Evolutionary conservation across 1,284 basidiomycete genomes (phyloP), one percentile per base, ranked within the genome.

Genomic region (Cryptococcus sp.): DNA sequence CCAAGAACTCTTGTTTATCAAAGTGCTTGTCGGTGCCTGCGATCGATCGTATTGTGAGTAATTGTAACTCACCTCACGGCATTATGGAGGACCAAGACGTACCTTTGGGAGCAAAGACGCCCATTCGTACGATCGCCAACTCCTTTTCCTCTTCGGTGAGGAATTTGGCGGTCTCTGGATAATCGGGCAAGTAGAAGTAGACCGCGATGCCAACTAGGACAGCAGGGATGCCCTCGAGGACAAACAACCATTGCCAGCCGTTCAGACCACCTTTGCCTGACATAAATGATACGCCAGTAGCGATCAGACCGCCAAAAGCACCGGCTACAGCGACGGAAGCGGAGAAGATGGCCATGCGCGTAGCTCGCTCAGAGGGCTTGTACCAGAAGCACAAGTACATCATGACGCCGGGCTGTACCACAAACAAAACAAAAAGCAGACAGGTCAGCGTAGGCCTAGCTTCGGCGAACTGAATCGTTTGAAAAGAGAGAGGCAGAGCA

Each of bases 61-160:
- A 7, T 8, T 29, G 13, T n/a, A 17, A 3, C 17, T 34, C 23
- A 22, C n/a, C 25, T 6, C 29, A 34, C 8, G 8, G 29, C 8
- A 34, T 13, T 13, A 2, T 34, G 13, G 3, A 34, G 8, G 8
- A 3, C 3, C 15, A 37, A 8, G 13, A 26, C 56, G 49, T 17
- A 58, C 57, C 89, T 5, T 83, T 84, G 54, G 83, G 84, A 0
- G 84, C 83, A 23, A 84, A 83, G 54, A 86, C 81, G 63, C 88
- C 90, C 81, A 89, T 86, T 50, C 90, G 82, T 17, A 83, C 84
- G 23, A 89, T 61, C 0, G 88, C 88, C 29, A 93, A 77, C 53
- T 81, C 80, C 8, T 89, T 84, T 70, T 93, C 88, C 10, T 83
- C 80, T 59, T 87, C 85, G 37, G 81, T 87, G 46, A 93, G 76